phyloP scores from a whole-genome alignment of 2,329 filamentous ascomycete genomes.

The Elsinoe arachidis region DNA sequence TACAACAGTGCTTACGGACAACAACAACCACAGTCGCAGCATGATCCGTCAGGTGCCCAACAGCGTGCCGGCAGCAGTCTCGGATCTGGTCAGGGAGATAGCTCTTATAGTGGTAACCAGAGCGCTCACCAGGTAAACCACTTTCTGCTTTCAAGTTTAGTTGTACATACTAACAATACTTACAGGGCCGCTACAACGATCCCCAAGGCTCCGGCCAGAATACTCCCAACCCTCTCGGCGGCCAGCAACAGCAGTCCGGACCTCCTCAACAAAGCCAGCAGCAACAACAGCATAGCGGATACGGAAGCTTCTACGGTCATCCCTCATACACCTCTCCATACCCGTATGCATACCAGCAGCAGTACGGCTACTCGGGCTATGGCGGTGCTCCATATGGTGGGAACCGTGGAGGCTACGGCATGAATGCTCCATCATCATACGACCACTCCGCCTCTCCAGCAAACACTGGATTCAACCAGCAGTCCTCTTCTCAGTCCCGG shows the following conservation, averaged over 20 bases:
- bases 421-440: constrained; percentile 48
- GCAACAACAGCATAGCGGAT: constrained; percentile 41
- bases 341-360: constrained; percentile 55
- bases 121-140: constrained; percentile 39
- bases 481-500: constrained; percentile 36
- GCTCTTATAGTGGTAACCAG: constrained; percentile 55
- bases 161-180: constrained; percentile 41
- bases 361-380: constrained; percentile 47
- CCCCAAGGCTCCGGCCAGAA: constrained; percentile 80
- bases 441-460: constrained; percentile 57
- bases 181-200: constrained; percentile 68
- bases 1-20: constrained; percentile 51
- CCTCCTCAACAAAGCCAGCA: constrained; percentile 35
- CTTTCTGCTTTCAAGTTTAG: not conserved
- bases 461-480: constrained; percentile 46
- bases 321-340: constrained; percentile 54
- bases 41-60: constrained; percentile 63
- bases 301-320: constrained; percentile 51
- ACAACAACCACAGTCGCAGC: constrained; percentile 43
- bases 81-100: constrained; percentile 51
- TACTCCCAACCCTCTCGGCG: constrained; percentile 71
- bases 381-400: constrained; percentile 42
- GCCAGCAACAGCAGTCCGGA: constrained; percentile 46
- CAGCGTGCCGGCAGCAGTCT: constrained; percentile 75
- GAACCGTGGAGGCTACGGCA: constrained; percentile 44